phyloP scores from a whole-genome alignment of 1,284 basidiomycete species.

The Gomphus sp. region DNA sequence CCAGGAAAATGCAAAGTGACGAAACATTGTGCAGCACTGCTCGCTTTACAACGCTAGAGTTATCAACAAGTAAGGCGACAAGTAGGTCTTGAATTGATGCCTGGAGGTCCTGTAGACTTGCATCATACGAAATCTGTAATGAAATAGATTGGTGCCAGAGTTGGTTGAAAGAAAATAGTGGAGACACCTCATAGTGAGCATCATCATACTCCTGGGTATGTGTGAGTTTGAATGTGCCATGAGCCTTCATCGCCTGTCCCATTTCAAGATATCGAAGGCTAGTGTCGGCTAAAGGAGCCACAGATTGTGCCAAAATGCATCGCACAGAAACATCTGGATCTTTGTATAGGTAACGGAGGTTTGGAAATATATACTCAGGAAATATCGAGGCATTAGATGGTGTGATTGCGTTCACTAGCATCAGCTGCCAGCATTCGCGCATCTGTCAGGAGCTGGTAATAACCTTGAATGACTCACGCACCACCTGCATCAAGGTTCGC shows the following conservation, averaged over 20 bases:
- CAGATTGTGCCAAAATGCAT: conserved; percentile 80
- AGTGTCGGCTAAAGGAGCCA: conserved; percentile 77
- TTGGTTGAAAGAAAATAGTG: conserved; percentile 12
- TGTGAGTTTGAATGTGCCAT: conserved; percentile 62
- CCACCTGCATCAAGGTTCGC: conserved; percentile 77
- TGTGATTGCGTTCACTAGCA: conserved; percentile 80
- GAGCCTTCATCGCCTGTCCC: conserved; percentile 81
- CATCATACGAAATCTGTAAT: conserved; percentile 77
- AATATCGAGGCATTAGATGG: conserved; percentile 83
- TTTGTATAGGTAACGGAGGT: conserved; percentile 71
- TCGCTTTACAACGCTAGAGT: conserved; percentile 68
- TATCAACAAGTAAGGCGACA: conserved; percentile 65
- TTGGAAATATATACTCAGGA: conserved; percentile 92
- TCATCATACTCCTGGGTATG: conserved; percentile 70
- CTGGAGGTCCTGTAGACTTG: conserved; percentile 80
- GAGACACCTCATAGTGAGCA: conserved; percentile 60
- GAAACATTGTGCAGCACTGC: conserved; percentile 76
- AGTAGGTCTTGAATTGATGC: conserved; percentile 83
- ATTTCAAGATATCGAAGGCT: conserved; percentile 85
- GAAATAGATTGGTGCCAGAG: not conserved
- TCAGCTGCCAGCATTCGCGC: conserved; percentile 42
- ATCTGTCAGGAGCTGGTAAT: conserved; percentile 10
- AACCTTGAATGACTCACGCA: conserved; percentile 30
- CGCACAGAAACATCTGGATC: conserved; percentile 88
- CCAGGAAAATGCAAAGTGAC: conserved; percentile 87